A percentile compares a stretch with the other conserved stretches of the same genome.
These are phyloP conservation scores for Termitomyces sp. DNA, from an alignment of 768 basidiomycete genomes.

Conservation along the genomic window DNA sequence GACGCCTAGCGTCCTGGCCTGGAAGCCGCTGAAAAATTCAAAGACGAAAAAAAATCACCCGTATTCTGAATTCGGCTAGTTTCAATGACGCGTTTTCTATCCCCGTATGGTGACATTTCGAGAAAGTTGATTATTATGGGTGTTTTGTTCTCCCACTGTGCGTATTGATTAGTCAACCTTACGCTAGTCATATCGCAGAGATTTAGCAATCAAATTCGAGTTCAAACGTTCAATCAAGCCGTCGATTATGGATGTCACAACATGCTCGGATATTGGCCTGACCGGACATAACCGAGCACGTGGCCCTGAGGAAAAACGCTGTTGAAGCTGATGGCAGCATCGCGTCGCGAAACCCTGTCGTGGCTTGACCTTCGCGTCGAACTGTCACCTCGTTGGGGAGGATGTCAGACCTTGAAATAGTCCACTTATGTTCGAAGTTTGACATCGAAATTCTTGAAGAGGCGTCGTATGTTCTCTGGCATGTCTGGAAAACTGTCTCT, in stretches of 20 bases:
- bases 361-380: slow-evolving; percentile 1
- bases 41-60: neutral
- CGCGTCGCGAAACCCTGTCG: neutral
- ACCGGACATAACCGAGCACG: neutral
- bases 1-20: neutral
- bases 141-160: neutral
- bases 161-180: neutral
- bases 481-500: slow-evolving; percentile 31
- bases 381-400: neutral
- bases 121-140: too few species aligned
- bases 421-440: slow-evolving; percentile 29
- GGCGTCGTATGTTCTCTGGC: slow-evolving; percentile 38
- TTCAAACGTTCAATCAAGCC: neutral
- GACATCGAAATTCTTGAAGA: slow-evolving; percentile 36
- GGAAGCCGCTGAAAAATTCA: too few species aligned
- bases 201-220: neutral
- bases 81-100: slow-evolving; percentile 3
- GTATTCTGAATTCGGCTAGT: neutral
- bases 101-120: neutral
- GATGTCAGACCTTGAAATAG: slow-evolving; percentile 28
- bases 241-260: neutral
- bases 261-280: neutral
- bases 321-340: neutral
- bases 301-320: neutral
- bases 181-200: too few species aligned